These are phyloP conservation scores for Zangia roseola DNA, from an alignment of 768 basidiomycete species.

Conservation along the genomic window DNA sequence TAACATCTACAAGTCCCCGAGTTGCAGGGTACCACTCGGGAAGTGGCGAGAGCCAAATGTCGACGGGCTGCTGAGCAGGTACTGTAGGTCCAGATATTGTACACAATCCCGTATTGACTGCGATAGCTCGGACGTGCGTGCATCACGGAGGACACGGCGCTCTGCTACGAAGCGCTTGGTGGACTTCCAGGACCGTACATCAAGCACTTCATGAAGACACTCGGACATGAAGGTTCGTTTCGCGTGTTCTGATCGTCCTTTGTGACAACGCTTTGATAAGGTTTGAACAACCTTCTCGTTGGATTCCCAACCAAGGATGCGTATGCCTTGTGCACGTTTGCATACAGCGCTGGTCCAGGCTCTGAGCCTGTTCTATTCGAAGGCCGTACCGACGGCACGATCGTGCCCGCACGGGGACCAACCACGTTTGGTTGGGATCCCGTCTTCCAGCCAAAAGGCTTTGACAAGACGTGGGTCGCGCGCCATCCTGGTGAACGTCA, in stretches of 20 bases:
- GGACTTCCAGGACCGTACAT: constrained; percentile 97
- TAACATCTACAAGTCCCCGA: constrained; percentile 69
- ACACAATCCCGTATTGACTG: not conserved
- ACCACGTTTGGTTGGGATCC: constrained; percentile 90
- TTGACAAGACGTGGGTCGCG: constrained; percentile 67
- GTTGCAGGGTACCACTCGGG: constrained; percentile 88
- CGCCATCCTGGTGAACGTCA: not conserved
- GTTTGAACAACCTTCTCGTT: constrained; percentile 77
- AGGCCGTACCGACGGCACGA: constrained; percentile 84
- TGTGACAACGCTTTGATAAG: constrained; percentile 31
- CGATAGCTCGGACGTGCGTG: constrained; percentile 49
- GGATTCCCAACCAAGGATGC: constrained; percentile 78
- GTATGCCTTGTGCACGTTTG: constrained; percentile 93
- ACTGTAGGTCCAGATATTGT: constrained; percentile 25
- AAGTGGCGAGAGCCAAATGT: constrained; percentile 89
- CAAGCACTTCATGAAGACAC: constrained; percentile 80
- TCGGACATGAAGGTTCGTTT: constrained; percentile 78
- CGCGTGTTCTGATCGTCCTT: not conserved
- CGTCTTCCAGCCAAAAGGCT: constrained; percentile 74
- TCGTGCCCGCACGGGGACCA: constrained; percentile 82
- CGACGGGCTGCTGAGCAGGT: constrained; percentile 80
- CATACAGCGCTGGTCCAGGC: constrained; percentile 84
- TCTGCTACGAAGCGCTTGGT: constrained; percentile 84
- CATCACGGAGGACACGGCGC: constrained; percentile 91
- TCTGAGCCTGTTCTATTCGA: constrained; percentile 80